phyloP scores from a whole-genome alignment of 2,329 filamentous ascomycete species.

The Xylariaceae sp. region DNA sequence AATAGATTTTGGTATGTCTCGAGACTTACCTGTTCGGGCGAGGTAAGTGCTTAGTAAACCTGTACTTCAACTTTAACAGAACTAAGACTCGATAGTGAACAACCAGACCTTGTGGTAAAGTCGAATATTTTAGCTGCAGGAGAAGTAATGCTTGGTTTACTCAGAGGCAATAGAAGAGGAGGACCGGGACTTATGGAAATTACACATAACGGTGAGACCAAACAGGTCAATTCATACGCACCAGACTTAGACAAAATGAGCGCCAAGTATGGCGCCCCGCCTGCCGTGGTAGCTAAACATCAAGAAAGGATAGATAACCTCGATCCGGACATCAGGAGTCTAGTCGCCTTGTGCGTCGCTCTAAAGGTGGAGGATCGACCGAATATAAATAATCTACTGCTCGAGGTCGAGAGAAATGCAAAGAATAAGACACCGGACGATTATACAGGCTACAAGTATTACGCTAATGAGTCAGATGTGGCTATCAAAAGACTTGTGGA shows the following conservation, averaged over 20 bases:
- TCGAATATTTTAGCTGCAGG: conserved; percentile 24
- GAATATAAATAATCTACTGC: conserved; percentile 26
- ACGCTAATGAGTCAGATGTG: conserved; percentile 10
- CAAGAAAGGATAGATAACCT: conserved; percentile 28
- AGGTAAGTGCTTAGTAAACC: conserved; percentile 14
- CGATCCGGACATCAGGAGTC: conserved; percentile 28
- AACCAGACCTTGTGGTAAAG: conserved; percentile 12
- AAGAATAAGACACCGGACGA: not conserved
- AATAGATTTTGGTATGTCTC: conserved; percentile 33
- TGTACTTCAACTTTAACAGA: not conserved
- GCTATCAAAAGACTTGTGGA: conserved; percentile 7
- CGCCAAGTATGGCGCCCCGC: conserved; percentile 5
- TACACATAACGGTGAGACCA: conserved; percentile 6
- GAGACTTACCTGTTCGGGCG: conserved; percentile 3
- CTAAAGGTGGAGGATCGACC: conserved; percentile 17
- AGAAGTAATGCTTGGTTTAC: conserved; percentile 27
- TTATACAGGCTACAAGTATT: conserved; percentile 12
- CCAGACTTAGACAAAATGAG: conserved; percentile 20
- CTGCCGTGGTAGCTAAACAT: conserved; percentile 6
- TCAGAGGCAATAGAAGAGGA: conserved; percentile 23
- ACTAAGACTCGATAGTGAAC: conserved; percentile 8
- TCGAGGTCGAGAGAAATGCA: conserved; percentile 24
- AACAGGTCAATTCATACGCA: conserved; percentile 10
- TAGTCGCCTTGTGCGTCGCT: conserved; percentile 29
- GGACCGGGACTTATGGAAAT: conserved; percentile 26